Conservation (phyloP, 2,329 filamentous ascomycete genomes). For the Helminthosporium solani region DNA sequence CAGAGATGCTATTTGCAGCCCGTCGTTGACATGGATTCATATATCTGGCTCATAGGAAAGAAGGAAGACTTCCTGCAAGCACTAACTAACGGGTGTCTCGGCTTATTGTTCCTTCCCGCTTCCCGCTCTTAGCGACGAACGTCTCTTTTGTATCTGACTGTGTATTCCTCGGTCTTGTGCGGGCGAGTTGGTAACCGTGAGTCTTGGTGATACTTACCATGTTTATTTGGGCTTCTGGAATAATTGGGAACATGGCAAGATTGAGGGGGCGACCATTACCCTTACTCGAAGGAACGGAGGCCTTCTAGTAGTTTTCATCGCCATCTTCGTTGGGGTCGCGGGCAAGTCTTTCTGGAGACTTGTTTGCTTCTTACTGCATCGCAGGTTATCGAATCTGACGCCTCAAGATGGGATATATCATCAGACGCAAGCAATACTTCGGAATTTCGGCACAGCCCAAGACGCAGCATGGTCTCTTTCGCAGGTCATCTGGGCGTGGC, state of each 20-base stretch:
- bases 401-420: constrained; percentile 21
- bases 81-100: neutral
- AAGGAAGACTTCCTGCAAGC: neutral
- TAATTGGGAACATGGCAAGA: constrained; percentile 34
- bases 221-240: constrained; percentile 36
- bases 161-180: neutral
- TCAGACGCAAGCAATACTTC: constrained; percentile 36
- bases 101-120: constrained; percentile 4
- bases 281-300: constrained; percentile 28
- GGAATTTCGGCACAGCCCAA: constrained; percentile 29
- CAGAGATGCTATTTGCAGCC: neutral
- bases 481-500: constrained; percentile 18
- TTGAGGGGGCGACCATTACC: constrained; percentile 37
- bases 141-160: neutral
- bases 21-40: neutral
- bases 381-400: constrained; percentile 7
- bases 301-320: constrained; percentile 39
- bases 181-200: neutral
- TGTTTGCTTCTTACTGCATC: constrained; percentile 8
- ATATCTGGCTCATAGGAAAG: neutral
- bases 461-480: constrained; percentile 19
- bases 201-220: constrained; percentile 5
- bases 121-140: neutral
- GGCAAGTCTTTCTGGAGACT: constrained; percentile 14
- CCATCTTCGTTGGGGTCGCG: constrained; percentile 29